Conservation (phyloP, 2,329 filamentous ascomycete genomes). For the Colletotrichum aenigma region DNA sequence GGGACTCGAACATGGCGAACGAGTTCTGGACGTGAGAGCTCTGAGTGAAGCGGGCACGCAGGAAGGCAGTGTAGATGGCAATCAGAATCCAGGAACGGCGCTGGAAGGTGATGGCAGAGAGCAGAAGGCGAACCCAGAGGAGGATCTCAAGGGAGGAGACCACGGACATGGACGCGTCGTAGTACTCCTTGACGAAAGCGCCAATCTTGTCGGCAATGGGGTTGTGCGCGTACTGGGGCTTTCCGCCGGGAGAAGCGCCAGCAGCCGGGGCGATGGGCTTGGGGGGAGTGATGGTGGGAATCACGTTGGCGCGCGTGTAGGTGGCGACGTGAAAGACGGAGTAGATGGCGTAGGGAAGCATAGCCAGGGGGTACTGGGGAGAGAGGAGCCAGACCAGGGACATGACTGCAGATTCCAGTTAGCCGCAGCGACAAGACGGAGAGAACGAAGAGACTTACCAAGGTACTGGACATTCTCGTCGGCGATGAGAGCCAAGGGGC, state of each 20-base stretch:
- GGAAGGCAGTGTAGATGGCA: constrained; percentile 85
- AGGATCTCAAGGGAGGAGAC: constrained; percentile 88
- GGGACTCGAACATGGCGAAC: constrained; percentile 73
- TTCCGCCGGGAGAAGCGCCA: constrained; percentile 60
- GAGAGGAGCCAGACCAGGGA: constrained; percentile 93
- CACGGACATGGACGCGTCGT: constrained; percentile 93
- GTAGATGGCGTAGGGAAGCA: constrained; percentile 95
- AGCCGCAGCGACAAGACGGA: neutral
- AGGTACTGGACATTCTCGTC: constrained; percentile 99
- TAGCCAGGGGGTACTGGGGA: constrained; percentile 85
- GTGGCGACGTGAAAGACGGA: constrained; percentile 98
- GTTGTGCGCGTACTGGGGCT: constrained; percentile 57
- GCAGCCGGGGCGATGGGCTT: constrained; percentile 57
- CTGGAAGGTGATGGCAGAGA: constrained; percentile 85
- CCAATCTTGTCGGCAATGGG: constrained; percentile 83
- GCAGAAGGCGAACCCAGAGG: constrained; percentile 82
- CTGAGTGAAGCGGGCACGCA: constrained; percentile 88
- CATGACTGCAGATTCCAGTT: constrained; percentile 66
- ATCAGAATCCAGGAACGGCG: constrained; percentile 91
- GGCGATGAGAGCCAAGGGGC: constrained; percentile 69
- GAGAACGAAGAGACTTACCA: constrained; percentile 61
- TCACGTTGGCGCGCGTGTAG: constrained; percentile 91
- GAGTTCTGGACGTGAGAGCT: constrained; percentile 91
- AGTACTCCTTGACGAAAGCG: constrained; percentile 96
- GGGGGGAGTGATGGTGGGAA: constrained; percentile 82